Conservation (phyloP, 2,329 filamentous ascomycete species). For the Apiospora pterosperma region DNA sequence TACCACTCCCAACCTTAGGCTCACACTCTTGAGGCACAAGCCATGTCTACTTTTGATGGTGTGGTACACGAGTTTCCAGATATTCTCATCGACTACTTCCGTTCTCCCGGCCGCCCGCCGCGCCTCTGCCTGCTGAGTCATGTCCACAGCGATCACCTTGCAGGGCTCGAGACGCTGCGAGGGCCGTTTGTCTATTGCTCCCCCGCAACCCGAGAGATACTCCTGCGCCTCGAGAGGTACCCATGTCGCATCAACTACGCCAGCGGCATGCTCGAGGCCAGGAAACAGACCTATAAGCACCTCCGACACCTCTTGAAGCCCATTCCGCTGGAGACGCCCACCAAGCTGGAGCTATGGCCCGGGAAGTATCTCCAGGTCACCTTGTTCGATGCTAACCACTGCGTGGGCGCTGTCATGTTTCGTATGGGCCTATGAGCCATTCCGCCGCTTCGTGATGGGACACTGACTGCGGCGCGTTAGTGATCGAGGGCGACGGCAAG, state of each 20-base stretch:
- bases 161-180: constrained; percentile 71
- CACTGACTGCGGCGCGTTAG: constrained; percentile 23
- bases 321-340: constrained; percentile 78
- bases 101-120: constrained; percentile 50
- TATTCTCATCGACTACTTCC: constrained; percentile 82
- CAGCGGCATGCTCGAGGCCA: constrained; percentile 71
- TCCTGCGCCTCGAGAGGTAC: constrained; percentile 76
- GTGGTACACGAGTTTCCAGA: constrained; percentile 73
- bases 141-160: constrained; percentile 86
- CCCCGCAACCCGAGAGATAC: constrained; percentile 73
- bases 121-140: constrained; percentile 88
- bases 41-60: constrained; percentile 77
- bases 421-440: constrained; percentile 33
- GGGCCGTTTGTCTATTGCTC: constrained; percentile 91
- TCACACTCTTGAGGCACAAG: no score
- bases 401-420: constrained; percentile 88
- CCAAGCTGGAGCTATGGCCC: constrained; percentile 68
- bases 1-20: no score
- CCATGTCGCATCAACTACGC: constrained; percentile 79
- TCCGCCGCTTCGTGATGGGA: background rate
- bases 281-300: constrained; percentile 69
- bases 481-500: constrained; percentile 71
- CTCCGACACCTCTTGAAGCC: constrained; percentile 72
- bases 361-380: constrained; percentile 73
- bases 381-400: constrained; percentile 89